Conservation (phyloP, 495 filamentous ascomycete species). For the Neurospora hispaniola region DNA sequence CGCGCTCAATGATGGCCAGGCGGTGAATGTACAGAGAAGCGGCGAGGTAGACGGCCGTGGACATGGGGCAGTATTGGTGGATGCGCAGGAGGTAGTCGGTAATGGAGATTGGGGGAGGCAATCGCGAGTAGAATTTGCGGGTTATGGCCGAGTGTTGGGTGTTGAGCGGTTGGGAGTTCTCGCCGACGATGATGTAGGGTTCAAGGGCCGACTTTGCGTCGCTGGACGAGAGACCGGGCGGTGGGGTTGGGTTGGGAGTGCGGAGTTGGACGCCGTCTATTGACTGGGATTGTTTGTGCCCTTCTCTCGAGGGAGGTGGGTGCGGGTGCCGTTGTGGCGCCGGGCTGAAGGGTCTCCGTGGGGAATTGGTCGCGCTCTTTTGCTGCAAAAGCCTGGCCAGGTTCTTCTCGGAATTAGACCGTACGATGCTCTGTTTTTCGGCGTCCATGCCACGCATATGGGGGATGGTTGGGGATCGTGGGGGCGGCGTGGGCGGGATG, state of each 20-base stretch:
- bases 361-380: constrained; percentile 11
- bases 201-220: constrained; percentile 17
- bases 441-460: constrained; percentile 47
- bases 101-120: constrained; percentile 66
- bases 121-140: constrained; percentile 85
- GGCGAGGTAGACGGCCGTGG: constrained; percentile 92
- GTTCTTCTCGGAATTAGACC: constrained; percentile 41
- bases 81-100: constrained; percentile 79
- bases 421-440: constrained; percentile 47
- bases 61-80: constrained; percentile 87
- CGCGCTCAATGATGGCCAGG: constrained; percentile 61
- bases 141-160: constrained; percentile 72
- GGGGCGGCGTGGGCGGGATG: constrained; percentile 61
- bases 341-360: constrained; percentile 1
- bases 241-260: constrained; percentile 14
- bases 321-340: constrained; percentile 2
- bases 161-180: constrained; percentile 50
- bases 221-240: constrained; percentile 4
- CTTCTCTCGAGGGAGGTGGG: constrained; percentile 1
- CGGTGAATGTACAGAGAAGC: constrained; percentile 81
- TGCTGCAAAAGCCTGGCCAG: constrained; percentile 27
- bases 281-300: neutral
- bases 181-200: constrained; percentile 46
- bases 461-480: constrained; percentile 48
- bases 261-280: constrained; percentile 39